These are phyloP conservation scores for Trichophyton benhamiae DNA, from an alignment of 2,329 filamentous ascomycete species.

Conservation along the genomic window DNA sequence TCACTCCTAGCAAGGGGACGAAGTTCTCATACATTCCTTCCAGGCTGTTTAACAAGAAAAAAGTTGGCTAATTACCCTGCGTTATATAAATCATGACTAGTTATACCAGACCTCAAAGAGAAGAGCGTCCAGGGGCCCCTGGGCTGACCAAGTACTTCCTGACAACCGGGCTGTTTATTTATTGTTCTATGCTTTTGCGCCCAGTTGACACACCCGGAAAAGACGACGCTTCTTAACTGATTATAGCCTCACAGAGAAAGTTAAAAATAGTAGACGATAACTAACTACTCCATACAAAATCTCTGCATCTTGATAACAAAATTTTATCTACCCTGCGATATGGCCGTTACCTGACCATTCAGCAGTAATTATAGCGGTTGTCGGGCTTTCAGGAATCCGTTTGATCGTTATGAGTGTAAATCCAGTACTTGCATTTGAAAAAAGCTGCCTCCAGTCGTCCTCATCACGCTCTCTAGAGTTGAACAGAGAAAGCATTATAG, in stretches of 20 bases:
- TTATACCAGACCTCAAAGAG: neutral
- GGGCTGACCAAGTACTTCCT: neutral
- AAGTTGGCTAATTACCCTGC: neutral
- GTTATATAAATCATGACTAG: neutral
- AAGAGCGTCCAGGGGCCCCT: neutral
- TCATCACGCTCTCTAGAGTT: constrained; percentile 42
- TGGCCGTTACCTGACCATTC: neutral
- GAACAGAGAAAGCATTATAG: constrained; percentile 37
- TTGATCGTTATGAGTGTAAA: neutral
- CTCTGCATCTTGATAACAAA: neutral
- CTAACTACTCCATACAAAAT: neutral
- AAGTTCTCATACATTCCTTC: neutral
- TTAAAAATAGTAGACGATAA: neutral
- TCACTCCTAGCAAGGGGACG: neutral
- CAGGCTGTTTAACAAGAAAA: too few species aligned
- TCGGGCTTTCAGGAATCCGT: neutral
- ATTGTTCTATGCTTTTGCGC: neutral
- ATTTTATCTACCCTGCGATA: neutral
- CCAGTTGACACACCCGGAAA: neutral
- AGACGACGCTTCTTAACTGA: neutral
- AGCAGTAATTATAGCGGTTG: neutral
- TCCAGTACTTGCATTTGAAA: neutral
- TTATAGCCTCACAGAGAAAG: neutral
- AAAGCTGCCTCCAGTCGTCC: constrained; percentile 28
- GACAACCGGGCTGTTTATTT: neutral